A percentile compares a stretch with the other conserved stretches of the same genome.
Evolutionary conservation across 2,329 filamentous ascomycete genomes (phyloP).

Genomic region (Phaeosphaeria sp.): DNA sequence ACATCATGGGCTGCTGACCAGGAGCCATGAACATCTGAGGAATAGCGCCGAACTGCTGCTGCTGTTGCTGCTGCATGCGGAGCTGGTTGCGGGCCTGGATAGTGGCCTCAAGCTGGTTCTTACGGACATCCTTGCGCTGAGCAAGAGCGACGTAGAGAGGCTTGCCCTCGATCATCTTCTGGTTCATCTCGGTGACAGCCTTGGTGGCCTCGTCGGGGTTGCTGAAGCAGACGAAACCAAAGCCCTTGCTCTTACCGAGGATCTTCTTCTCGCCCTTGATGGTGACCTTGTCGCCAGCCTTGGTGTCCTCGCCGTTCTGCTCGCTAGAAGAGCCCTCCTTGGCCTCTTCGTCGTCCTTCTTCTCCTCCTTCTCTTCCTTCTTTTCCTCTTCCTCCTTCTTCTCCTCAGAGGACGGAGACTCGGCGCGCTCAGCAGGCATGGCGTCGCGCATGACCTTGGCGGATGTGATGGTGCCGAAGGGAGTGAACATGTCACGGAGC

Average conservation of each 20-base stretch:
- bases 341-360: conserved; percentile 62
- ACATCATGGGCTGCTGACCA: conserved; percentile 73
- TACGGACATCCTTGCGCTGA: conserved; percentile 99
- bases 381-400: conserved; percentile 49
- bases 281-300: conserved; percentile 60
- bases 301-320: conserved; percentile 63
- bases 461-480: conserved; percentile 94
- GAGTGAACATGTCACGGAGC: conserved; percentile 89
- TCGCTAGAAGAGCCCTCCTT: conserved; percentile 66
- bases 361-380: conserved; percentile 53
- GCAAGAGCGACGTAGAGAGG: conserved; percentile 96
- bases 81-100: conserved; percentile 99
- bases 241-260: conserved; percentile 98
- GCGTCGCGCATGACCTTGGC: conserved; percentile 99
- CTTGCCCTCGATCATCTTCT: conserved; percentile 97
- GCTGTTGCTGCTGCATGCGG: conserved; percentile 96
- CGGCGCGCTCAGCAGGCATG: conserved; percentile 57
- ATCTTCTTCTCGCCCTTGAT: conserved; percentile 67
- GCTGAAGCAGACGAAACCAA: conserved; percentile 99
- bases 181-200: conserved; percentile 99
- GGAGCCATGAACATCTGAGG: conserved; percentile 91
- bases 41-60: conserved; percentile 56
- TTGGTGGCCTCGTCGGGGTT: conserved; percentile 99
- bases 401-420: conserved; percentile 52
- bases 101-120: conserved; percentile 97